These are phyloP conservation scores for Akanthomyces muscarius DNA, from an alignment of 2,329 filamentous ascomycete genomes.

Conservation along the genomic window DNA sequence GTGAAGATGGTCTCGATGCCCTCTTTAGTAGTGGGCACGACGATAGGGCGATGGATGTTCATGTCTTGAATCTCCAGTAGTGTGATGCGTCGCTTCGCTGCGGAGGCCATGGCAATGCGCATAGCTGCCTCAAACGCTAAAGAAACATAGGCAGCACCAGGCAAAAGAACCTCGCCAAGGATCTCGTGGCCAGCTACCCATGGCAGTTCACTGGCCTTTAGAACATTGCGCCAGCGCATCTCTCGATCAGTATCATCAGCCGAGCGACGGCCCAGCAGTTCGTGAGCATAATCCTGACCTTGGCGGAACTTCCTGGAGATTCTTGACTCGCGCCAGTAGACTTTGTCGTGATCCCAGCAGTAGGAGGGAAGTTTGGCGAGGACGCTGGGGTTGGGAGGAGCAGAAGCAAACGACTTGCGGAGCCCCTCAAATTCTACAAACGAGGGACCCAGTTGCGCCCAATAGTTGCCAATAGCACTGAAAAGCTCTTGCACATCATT, in stretches of 20 bases:
- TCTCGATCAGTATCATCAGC: slow-evolving; percentile 23
- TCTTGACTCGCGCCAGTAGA: slow-evolving; percentile 30
- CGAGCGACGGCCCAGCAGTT: slow-evolving; percentile 24
- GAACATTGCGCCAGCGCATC: slow-evolving; percentile 43
- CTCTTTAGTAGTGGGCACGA: too few species aligned
- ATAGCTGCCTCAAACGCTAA: slow-evolving; percentile 40
- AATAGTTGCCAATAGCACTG: not conserved
- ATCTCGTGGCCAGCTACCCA: slow-evolving; percentile 55
- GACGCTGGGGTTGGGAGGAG: not conserved
- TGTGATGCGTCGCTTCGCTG: not conserved
- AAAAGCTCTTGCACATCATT: slow-evolving; percentile 30
- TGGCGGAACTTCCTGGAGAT: not conserved
- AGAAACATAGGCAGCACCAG: slow-evolving; percentile 39
- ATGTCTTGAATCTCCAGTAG: not conserved
- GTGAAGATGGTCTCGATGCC: too few species aligned
- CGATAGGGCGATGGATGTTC: too few species aligned
- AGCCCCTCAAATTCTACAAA: not conserved
- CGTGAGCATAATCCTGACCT: slow-evolving; percentile 18
- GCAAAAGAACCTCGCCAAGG: slow-evolving; percentile 45
- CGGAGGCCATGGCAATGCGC: slow-evolving; percentile 11
- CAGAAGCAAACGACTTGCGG: too few species aligned
- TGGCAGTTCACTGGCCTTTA: slow-evolving; percentile 44
- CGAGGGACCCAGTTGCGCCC: not conserved
- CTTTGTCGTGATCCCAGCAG: not conserved
- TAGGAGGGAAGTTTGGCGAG: not conserved